Conservation (phyloP, 2,329 filamentous ascomycete species). For the Xylaria sp. region DNA sequence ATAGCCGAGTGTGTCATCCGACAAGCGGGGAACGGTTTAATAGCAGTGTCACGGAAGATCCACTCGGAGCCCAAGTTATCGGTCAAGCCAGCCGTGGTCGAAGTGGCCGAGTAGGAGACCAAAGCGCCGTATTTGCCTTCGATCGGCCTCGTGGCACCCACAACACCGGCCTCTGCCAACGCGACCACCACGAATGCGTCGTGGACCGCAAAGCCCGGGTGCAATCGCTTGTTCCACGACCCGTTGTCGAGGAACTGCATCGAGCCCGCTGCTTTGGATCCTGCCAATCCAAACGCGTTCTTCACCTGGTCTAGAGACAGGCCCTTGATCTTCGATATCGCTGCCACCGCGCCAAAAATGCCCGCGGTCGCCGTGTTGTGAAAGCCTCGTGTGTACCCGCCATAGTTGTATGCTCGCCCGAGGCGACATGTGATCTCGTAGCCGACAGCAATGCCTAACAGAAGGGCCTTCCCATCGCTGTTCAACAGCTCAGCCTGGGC, state of each 20-base stretch:
- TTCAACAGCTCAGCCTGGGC: conserved; percentile 46
- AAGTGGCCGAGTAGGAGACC: conserved; percentile 39
- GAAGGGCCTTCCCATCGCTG: conserved; percentile 45
- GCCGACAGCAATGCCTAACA: conserved; percentile 47
- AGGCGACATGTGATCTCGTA: conserved; percentile 46
- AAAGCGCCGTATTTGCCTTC: conserved; percentile 44
- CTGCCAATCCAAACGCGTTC: conserved; percentile 44
- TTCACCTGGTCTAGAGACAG: conserved; percentile 35
- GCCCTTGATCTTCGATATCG: conserved; percentile 41
- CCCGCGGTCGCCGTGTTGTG: conserved; percentile 46
- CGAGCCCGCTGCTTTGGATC: conserved; percentile 44
- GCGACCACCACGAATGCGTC: conserved; percentile 45
- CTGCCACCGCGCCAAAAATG: conserved; percentile 45
- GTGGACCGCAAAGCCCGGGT: conserved; percentile 46
- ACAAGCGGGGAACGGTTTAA: conserved; percentile 45
- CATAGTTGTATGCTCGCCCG: conserved; percentile 40
- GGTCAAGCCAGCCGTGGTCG: conserved; percentile 33
- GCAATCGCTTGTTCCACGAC: conserved; percentile 46
- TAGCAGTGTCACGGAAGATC: conserved; percentile 41
- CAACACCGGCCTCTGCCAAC: conserved; percentile 42
- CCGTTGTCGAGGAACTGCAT: conserved; percentile 49
- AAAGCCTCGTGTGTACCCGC: conserved; percentile 43
- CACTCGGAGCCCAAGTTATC: conserved; percentile 40
- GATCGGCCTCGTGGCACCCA: conserved; percentile 40
- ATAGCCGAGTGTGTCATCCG: conserved; percentile 47